These are phyloP conservation scores for Helotiales sp. DNA, from an alignment of 2,329 filamentous ascomycete species.

Conservation along the genomic window DNA sequence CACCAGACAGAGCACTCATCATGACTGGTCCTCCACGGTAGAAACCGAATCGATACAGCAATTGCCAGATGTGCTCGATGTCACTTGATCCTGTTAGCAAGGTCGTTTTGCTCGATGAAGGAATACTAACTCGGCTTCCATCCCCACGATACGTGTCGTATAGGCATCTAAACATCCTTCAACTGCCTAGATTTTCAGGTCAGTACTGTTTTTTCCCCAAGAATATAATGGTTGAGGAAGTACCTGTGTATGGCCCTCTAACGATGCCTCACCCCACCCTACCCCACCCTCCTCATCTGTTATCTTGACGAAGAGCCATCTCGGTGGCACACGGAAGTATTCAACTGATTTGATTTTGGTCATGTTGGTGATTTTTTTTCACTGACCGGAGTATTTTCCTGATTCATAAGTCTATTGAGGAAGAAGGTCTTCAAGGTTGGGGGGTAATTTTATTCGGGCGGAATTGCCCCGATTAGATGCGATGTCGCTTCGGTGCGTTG, in stretches of 20 bases:
- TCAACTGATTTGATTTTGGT: constrained; percentile 69
- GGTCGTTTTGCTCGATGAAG: background rate
- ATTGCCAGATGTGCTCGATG: constrained; percentile 83
- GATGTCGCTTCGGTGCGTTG: constrained; percentile 2
- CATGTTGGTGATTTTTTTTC: constrained; percentile 49
- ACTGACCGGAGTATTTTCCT: too few species aligned
- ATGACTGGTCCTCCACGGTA: constrained; percentile 81
- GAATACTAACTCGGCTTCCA: constrained; percentile 68
- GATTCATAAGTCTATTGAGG: background rate
- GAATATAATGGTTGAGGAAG: background rate
- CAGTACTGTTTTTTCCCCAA: background rate
- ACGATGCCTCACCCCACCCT: constrained; percentile 76
- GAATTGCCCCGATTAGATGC: constrained; percentile 3
- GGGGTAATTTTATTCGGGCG: background rate
- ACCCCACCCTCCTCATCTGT: constrained; percentile 66
- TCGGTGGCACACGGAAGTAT: constrained; percentile 75
- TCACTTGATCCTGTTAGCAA: constrained; percentile 46
- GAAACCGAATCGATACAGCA: constrained; percentile 72
- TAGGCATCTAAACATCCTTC: constrained; percentile 75
- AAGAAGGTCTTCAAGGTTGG: background rate
- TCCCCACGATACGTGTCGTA: constrained; percentile 63
- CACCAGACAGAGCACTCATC: constrained; percentile 77
- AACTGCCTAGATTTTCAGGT: constrained; percentile 56
- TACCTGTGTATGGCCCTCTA: constrained; percentile 69
- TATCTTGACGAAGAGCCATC: constrained; percentile 81